Evolutionary conservation across 78 protist genomes (phyloP), one percentile per base, ranked within the genome.

Genomic region (Polysphondylium violaceum): DNA sequence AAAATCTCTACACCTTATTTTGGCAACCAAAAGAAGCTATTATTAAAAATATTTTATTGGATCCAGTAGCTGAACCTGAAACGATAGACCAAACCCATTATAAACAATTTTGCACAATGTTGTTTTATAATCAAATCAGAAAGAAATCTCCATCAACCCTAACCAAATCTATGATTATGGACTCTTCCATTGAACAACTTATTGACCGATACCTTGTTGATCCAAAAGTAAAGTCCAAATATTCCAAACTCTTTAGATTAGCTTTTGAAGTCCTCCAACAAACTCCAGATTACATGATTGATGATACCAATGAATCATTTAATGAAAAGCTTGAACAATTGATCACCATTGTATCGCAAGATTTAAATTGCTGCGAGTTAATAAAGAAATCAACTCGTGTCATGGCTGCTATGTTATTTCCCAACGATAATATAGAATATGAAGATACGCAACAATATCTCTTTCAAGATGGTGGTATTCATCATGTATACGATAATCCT

Each of bases 1-100:
- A 47, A 8, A 6, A 25, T 47, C 19, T 69, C 0, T 29, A 14
- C 44, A 21, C 76, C 0, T 69, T 44, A 29, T 27, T 47, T 69
- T 25, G 40, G 3, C 59, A 69, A 69, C 2, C 76, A 27, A 69
- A 69, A 17, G 76, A 69, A 2, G 41, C 76, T 33, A 2, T 36
- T 36, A 36, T 67, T 14, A 17, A 29, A 17, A 36, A 47, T 47
- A 47, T 47, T 47, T 14, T 47, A 11, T 47, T 47, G 53, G 11
- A 47, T 47, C 53, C 8, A 14, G 11, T 14, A 47, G 8, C 11
- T 11, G 11, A 47, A 14, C 53, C 8, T 14, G 8, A 14, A 11
- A 47, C 8, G 11, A 47, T 14, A 14, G 53, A 47, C 53, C 53
- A 47, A 47, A 47, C 53, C 53, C 53, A 8, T 47, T 47, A 14